Conservation (phyloP, 2,329 filamentous ascomycete species). For the Trichoderma breve region DNA sequence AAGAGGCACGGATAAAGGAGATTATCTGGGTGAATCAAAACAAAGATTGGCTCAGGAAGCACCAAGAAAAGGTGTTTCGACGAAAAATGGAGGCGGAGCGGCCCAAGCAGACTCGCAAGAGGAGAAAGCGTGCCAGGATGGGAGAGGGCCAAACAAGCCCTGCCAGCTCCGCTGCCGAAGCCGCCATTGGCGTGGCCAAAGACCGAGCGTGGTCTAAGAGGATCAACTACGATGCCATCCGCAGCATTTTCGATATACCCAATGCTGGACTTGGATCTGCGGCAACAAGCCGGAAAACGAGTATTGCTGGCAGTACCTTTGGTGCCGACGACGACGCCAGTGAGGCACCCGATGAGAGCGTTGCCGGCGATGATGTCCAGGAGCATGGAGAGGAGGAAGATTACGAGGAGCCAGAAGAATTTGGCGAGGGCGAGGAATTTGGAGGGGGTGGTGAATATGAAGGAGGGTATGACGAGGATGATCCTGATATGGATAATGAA, state of each 20-base stretch:
- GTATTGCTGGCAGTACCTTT: slow-evolving; percentile 37
- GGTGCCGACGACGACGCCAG: slow-evolving; percentile 37
- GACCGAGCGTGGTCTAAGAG: slow-evolving; percentile 68
- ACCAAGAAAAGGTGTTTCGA: slow-evolving; percentile 79
- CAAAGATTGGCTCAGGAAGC: slow-evolving; percentile 84
- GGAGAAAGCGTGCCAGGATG: slow-evolving; percentile 55
- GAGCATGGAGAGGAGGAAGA: slow-evolving; percentile 38
- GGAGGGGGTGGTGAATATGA: slow-evolving; percentile 36
- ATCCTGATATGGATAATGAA: slow-evolving; percentile 39
- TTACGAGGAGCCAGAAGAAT: slow-evolving; percentile 35
- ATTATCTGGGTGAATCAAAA: slow-evolving; percentile 93
- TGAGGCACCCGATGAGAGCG: slow-evolving; percentile 37
- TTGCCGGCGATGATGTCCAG: slow-evolving; percentile 36
- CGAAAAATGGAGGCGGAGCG: slow-evolving; percentile 61
- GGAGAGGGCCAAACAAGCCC: slow-evolving; percentile 65
- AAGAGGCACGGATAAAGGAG: slow-evolving; percentile 80
- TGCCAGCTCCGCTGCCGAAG: slow-evolving; percentile 66
- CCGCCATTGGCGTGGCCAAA: slow-evolving; percentile 65
- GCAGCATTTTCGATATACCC: slow-evolving; percentile 53
- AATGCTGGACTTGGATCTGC: slow-evolving; percentile 50
- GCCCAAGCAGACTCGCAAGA: slow-evolving; percentile 57
- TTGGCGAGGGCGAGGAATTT: slow-evolving; percentile 34
- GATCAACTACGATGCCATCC: slow-evolving; percentile 69
- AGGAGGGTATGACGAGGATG: slow-evolving; percentile 36
- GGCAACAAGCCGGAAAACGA: slow-evolving; percentile 47